These are phyloP conservation scores for Cordyceps farinosa DNA, from an alignment of 2,329 filamentous ascomycete genomes.

Conservation along the genomic window DNA sequence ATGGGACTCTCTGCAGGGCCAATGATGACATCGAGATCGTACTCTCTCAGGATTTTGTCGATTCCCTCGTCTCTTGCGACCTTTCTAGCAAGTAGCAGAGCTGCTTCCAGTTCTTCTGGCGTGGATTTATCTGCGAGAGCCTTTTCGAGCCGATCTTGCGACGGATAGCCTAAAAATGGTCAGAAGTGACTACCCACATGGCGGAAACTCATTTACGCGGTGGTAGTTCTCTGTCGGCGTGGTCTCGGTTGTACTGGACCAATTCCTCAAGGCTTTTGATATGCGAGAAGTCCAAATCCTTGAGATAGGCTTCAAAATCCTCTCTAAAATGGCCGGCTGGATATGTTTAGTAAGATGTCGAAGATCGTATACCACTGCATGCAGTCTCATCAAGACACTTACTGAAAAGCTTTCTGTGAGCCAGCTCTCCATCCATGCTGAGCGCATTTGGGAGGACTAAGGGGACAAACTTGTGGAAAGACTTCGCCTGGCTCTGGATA, in stretches of 20 bases:
- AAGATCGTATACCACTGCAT: background rate
- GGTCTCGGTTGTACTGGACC: constrained; percentile 17
- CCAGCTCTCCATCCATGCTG: background rate
- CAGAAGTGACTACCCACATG: background rate
- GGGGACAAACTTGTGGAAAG: constrained; percentile 5
- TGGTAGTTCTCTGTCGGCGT: constrained; percentile 12
- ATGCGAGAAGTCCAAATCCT: background rate
- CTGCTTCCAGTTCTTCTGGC: constrained; percentile 7
- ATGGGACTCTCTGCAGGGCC: constrained; percentile 18
- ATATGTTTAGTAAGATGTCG: background rate
- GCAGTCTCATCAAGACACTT: background rate
- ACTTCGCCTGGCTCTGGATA: constrained; percentile 4
- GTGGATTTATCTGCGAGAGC: constrained; percentile 11
- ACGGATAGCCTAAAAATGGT: constrained; percentile 14
- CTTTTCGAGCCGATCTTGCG: constrained; percentile 14
- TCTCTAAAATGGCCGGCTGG: constrained; percentile 9
- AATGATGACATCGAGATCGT: constrained; percentile 19
- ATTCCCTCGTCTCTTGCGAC: constrained; percentile 13
- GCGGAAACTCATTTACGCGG: constrained; percentile 11
- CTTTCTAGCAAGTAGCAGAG: constrained; percentile 8
- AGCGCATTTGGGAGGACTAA: background rate
- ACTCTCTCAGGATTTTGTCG: constrained; percentile 10
- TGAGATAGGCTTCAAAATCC: constrained; percentile 16
- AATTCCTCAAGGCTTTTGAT: constrained; percentile 12
- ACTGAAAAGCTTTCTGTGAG: constrained; percentile 4